Percentiles rank a stretch among this genome's conserved stretches.
Evolutionary conservation across 1,139 yeast genomes (phyloP).

Genomic region (Pichia sp.): DNA sequence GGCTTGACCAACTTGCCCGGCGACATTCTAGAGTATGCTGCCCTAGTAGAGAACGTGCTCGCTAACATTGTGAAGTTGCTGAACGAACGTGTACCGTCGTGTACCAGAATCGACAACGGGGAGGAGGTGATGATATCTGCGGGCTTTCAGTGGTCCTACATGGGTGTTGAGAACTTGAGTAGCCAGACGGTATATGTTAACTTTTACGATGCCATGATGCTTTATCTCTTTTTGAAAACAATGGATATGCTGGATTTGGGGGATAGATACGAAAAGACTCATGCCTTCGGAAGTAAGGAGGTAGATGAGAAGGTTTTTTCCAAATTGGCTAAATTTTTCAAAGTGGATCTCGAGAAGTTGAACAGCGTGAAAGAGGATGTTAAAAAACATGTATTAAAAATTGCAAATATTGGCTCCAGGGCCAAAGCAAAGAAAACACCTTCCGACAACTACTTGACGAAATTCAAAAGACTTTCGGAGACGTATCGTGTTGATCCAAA

Average conservation of each 20-base stretch:
- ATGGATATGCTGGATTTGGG: conserved; percentile 12
- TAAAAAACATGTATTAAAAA: background rate
- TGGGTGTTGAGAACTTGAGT: conserved; percentile 17
- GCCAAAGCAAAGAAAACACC: background rate
- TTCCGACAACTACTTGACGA: conserved; percentile 19
- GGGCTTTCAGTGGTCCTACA: conserved; percentile 24
- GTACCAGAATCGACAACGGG: conserved; percentile 1
- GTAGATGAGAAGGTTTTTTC: conserved; percentile 2
- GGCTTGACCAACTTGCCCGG: conserved; percentile 9
- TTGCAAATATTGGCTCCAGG: conserved; percentile 3
- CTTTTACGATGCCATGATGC: conserved; percentile 28
- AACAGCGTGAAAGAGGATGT: background rate
- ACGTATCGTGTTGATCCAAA: conserved; percentile 55
- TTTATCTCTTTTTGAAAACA: conserved; percentile 22
- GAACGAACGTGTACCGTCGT: background rate
- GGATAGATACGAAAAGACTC: background rate
- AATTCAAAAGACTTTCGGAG: conserved; percentile 20
- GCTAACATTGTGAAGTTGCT: conserved; percentile 10
- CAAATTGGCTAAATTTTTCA: conserved; percentile 4
- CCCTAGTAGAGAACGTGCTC: conserved; percentile 17
- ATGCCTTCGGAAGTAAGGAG: background rate
- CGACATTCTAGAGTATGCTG: conserved; percentile 7
- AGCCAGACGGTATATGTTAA: conserved; percentile 23
- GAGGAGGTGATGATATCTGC: conserved; percentile 1
- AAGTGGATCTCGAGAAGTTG: background rate